These are phyloP conservation scores for Astragalus glycyphyllos DNA, from an alignment of 306 rosid genomes.

Conservation along the genomic window DNA sequence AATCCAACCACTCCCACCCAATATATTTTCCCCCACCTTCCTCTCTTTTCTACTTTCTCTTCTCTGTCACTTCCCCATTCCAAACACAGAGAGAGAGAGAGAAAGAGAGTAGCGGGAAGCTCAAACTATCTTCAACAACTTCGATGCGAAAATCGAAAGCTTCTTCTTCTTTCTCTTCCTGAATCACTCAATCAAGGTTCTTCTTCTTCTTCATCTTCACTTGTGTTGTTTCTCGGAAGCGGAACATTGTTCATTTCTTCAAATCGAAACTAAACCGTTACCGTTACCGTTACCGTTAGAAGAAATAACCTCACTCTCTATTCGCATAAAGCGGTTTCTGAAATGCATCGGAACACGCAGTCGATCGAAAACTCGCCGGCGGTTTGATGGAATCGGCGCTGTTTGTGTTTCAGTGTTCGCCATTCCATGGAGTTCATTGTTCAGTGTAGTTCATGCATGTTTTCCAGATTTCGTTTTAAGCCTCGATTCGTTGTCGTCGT, in stretches of 20 bases:
- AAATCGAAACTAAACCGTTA: conserved; percentile 42
- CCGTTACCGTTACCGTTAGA: conserved; percentile 9
- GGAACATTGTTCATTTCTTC: conserved; percentile 35
- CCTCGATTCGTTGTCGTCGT: conserved; percentile 57
- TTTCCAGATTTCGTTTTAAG: conserved; percentile 57
- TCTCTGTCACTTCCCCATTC: conserved; percentile 45
- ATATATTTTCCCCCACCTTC: conserved; percentile 40
- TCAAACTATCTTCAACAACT: background rate
- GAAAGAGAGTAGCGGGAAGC: background rate
- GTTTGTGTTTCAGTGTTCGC: conserved; percentile 40
- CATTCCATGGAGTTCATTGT: conserved; percentile 73
- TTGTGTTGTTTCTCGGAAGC: background rate
- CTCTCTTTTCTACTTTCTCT: background rate
- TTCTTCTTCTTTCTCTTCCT: conserved; percentile 18
- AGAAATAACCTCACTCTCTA: background rate
- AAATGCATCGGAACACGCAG: conserved; percentile 59
- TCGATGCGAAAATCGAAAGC: conserved; percentile 31
- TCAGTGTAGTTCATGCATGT: conserved; percentile 55
- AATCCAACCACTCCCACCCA: conserved; percentile 61
- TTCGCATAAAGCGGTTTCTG: background rate
- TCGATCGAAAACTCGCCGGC: conserved; percentile 60
- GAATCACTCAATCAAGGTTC: conserved; percentile 37
- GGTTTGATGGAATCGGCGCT: conserved; percentile 72
- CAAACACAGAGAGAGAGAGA: background rate
- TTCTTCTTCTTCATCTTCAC: background rate